A percentile compares a stretch with the other conserved stretches of the same genome.
Conservation (phyloP, 352 stramenopile genomes). For the Vaucheria bursata region DNA sequence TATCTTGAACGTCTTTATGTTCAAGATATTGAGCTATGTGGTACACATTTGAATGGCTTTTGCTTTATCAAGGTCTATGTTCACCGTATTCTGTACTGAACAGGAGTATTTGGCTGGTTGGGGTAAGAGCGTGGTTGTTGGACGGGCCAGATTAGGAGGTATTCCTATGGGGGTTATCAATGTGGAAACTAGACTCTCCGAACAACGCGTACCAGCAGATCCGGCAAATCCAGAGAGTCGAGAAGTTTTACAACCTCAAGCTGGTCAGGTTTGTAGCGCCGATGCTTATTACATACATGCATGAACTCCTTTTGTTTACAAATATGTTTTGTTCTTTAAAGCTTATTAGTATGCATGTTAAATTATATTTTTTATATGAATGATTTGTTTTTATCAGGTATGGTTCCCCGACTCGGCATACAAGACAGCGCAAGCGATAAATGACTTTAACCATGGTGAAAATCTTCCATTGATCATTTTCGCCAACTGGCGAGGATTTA, state of each 20-base stretch:
- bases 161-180: conserved; percentile 97
- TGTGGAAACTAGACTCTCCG: conserved; percentile 93
- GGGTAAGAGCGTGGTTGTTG: conserved; percentile 98
- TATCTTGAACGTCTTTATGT: no score
- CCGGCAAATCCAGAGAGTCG: conserved; percentile 91
- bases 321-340: no score
- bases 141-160: conserved; percentile 89
- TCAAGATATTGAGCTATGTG: no score
- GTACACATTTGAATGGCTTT: no score
- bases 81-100: no score
- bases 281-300: no score
- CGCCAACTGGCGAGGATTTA: conserved; percentile 98
- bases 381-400: conserved; percentile 54
- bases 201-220: conserved; percentile 91
- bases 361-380: no score
- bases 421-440: conserved; percentile 98
- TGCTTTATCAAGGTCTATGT: no score
- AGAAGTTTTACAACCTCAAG: conserved; percentile 91
- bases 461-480: conserved; percentile 99
- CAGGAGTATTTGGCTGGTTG: conserved; percentile 95
- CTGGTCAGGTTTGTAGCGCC: conserved; percentile 63
- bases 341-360: no score
- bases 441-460: conserved; percentile 96
- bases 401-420: conserved; percentile 99
- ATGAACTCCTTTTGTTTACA: no score